These are phyloP conservation scores for Calonectria honghensis DNA, from an alignment of 2,329 filamentous ascomycete species.

Conservation along the genomic window DNA sequence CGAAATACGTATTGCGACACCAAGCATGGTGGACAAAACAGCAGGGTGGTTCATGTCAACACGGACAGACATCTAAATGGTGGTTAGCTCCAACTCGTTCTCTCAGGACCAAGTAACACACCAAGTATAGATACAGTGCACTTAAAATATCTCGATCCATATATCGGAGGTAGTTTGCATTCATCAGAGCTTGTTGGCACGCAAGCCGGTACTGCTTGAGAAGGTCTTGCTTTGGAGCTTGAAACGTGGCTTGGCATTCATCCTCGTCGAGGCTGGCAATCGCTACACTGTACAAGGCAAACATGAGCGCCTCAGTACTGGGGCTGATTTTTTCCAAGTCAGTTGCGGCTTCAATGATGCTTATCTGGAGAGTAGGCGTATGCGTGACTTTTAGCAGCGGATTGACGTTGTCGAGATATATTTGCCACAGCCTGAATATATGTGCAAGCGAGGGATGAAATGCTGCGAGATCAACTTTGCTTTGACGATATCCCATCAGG, in stretches of 20 bases:
- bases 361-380: conserved; percentile 70
- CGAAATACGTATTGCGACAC: conserved; percentile 73
- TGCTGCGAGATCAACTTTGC: conserved; percentile 64
- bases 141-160: conserved; percentile 71
- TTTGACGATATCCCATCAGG: conserved; percentile 69
- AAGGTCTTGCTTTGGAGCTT: conserved; percentile 63
- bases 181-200: conserved; percentile 72
- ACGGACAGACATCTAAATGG: conserved; percentile 68
- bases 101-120: conserved; percentile 56
- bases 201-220: conserved; percentile 66
- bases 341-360: not conserved
- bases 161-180: conserved; percentile 61
- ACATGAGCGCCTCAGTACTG: conserved; percentile 73
- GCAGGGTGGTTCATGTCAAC: conserved; percentile 66
- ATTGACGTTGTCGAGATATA: conserved; percentile 75
- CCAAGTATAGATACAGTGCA: conserved; percentile 74
- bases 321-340: conserved; percentile 56
- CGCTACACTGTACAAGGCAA: conserved; percentile 69
- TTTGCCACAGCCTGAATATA: conserved; percentile 73
- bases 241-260: conserved; percentile 66
- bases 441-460: conserved; percentile 69
- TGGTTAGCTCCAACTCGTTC: not conserved
- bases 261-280: conserved; percentile 64
- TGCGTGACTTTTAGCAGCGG: conserved; percentile 76
- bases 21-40: conserved; percentile 71